Evolutionary conservation across 1,139 yeast genomes (phyloP).

Genomic region (Kodamaea fungicola): DNA sequence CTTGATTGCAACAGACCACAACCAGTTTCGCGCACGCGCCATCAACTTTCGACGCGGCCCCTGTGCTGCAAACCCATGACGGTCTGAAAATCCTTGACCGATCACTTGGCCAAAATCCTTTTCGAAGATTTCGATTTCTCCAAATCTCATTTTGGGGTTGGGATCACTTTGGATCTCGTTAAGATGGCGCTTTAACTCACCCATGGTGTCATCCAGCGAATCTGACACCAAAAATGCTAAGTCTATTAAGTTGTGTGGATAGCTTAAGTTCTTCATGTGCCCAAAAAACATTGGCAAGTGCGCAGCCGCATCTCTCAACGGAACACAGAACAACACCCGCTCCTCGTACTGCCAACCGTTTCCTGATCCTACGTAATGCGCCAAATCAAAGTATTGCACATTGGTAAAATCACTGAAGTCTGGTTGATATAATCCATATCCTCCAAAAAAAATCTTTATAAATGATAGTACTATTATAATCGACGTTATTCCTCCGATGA

Average conservation of each 20-base stretch:
- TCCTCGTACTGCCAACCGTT: conserved; percentile 57
- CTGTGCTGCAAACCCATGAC: conserved; percentile 54
- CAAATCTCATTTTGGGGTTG: conserved; percentile 43
- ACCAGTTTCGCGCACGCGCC: conserved; percentile 56
- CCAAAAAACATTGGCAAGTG: conserved; percentile 61
- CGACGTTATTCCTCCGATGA: conserved; percentile 3
- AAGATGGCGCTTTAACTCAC: conserved; percentile 40
- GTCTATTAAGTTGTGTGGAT: conserved; percentile 56
- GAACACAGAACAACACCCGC: conserved; percentile 55
- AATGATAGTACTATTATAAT: conserved; percentile 7
- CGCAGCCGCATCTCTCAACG: conserved; percentile 59
- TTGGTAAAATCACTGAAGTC: conserved; percentile 17
- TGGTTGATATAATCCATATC: conserved; percentile 13
- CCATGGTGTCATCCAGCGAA: conserved; percentile 57
- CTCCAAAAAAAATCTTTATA: conserved; percentile 1
- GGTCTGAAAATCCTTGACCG: conserved; percentile 50
- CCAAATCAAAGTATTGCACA: conserved; percentile 46
- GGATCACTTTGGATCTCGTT: conserved; percentile 42
- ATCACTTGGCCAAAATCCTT: conserved; percentile 53
- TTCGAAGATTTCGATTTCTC: conserved; percentile 54
- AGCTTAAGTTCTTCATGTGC: conserved; percentile 54
- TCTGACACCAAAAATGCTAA: conserved; percentile 58
- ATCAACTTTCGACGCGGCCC: conserved; percentile 52
- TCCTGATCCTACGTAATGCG: conserved; percentile 37
- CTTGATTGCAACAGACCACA: conserved; percentile 49